phyloP scores from a whole-genome alignment of 2,329 filamentous ascomycete species.

The Paecilomyces variotii region DNA sequence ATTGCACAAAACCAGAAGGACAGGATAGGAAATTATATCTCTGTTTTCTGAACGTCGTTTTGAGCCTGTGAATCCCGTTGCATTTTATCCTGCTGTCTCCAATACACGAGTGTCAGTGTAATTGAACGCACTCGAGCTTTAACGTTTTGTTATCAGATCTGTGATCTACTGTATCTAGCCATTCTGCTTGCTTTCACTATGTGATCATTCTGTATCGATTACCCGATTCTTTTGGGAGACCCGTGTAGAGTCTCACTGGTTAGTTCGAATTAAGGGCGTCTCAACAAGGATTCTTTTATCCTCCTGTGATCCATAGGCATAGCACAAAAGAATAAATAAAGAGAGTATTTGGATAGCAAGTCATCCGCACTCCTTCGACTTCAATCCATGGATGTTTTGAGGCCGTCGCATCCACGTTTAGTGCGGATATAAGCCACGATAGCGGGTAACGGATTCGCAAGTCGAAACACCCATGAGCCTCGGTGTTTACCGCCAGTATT shows the following conservation, averaged over 20 bases:
- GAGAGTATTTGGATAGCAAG: neutral
- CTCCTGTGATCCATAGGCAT: neutral
- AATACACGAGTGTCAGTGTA: neutral
- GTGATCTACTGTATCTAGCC: constrained; percentile 3
- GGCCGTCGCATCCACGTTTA: neutral
- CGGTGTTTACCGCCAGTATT: too few species aligned
- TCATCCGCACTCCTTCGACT: neutral
- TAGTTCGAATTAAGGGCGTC: constrained; percentile 6
- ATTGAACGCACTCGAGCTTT: neutral
- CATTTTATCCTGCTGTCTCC: constrained; percentile 1
- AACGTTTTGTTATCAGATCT: neutral
- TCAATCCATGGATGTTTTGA: neutral
- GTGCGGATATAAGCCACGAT: neutral
- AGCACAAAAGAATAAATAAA: neutral
- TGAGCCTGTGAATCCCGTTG: constrained; percentile 7
- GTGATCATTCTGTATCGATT: constrained; percentile 17
- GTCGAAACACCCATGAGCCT: too few species aligned
- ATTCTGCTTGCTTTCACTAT: neutral
- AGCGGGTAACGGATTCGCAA: neutral
- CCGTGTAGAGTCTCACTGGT: constrained; percentile 20
- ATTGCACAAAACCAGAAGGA: constrained; percentile 99
- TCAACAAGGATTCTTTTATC: neutral
- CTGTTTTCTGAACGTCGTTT: constrained; percentile 63
- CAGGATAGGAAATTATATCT: constrained; percentile 97
- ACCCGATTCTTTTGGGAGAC: constrained; percentile 25